These are phyloP conservation scores for Penicillium sclerotigenum DNA, from an alignment of 2,329 filamentous ascomycete genomes.

Conservation along the genomic window DNA sequence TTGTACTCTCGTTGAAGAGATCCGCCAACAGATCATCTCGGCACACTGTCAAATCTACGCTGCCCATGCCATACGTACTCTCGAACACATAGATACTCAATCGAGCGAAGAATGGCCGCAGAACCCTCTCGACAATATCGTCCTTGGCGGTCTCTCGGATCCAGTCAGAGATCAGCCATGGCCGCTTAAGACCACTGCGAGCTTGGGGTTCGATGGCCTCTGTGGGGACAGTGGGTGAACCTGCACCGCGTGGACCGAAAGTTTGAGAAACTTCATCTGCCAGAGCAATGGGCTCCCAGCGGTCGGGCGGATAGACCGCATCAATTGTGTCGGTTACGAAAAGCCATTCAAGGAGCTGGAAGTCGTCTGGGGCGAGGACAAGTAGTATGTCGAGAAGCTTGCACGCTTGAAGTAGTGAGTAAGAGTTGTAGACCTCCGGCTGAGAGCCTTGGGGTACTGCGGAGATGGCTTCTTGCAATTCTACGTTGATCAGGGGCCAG, in stretches of 20 bases:
- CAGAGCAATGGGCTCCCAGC: constrained; percentile 68
- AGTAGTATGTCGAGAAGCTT: constrained; percentile 90
- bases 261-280: constrained; percentile 82
- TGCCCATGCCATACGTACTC: constrained; percentile 80
- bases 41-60: constrained; percentile 64
- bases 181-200: constrained; percentile 34
- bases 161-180: constrained; percentile 45
- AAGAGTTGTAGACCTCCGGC: constrained; percentile 73
- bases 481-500: constrained; percentile 86
- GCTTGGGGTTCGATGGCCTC: constrained; percentile 29
- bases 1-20: constrained; percentile 72
- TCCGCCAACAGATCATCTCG: constrained; percentile 65
- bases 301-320: constrained; percentile 76
- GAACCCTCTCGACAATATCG: constrained; percentile 69
- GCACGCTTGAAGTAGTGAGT: constrained; percentile 81
- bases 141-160: constrained; percentile 54
- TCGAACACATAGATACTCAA: constrained; percentile 93
- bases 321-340: constrained; percentile 97
- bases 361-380: constrained; percentile 84
- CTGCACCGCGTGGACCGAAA: constrained; percentile 52
- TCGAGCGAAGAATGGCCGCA: constrained; percentile 86
- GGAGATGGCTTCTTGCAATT: constrained; percentile 75
- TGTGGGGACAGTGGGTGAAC: constrained; percentile 25
- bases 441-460: constrained; percentile 68
- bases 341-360: constrained; percentile 97